Percentiles rank a stretch among this genome's conserved stretches.
Evolutionary conservation across 2,329 filamentous ascomycete species (phyloP).

Genomic region (Curvularia verruculosa): DNA sequence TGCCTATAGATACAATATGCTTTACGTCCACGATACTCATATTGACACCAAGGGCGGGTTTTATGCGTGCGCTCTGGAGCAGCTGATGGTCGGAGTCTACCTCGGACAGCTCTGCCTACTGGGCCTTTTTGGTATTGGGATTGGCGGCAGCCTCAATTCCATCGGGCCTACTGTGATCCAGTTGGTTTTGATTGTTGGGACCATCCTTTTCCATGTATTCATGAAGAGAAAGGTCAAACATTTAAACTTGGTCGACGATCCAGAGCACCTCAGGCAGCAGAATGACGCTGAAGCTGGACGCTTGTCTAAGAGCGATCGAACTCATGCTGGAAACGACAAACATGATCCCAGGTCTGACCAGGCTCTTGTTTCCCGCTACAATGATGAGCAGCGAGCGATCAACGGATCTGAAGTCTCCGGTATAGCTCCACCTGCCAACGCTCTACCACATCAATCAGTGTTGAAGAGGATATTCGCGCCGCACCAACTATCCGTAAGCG

Average conservation of each 20-base stretch:
- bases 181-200: slow-evolving; percentile 49
- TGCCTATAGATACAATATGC: slow-evolving; percentile 57
- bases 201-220: slow-evolving; percentile 51
- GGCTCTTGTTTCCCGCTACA: slow-evolving; percentile 9
- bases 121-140: slow-evolving; percentile 53
- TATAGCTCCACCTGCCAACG: slow-evolving; percentile 4
- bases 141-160: slow-evolving; percentile 41
- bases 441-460: slow-evolving; percentile 3
- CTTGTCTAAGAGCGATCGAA: slow-evolving; percentile 23
- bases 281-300: slow-evolving; percentile 24
- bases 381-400: neutral
- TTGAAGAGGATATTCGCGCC: slow-evolving; percentile 14
- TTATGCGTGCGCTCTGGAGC: slow-evolving; percentile 55
- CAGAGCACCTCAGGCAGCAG: slow-evolving; percentile 29
- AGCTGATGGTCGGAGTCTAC: slow-evolving; percentile 57
- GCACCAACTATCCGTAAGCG: slow-evolving; percentile 13
- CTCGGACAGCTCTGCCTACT: slow-evolving; percentile 55
- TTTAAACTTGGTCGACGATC: slow-evolving; percentile 37
- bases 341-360: neutral
- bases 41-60: slow-evolving; percentile 56
- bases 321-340: slow-evolving; percentile 4
- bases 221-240: slow-evolving; percentile 41
- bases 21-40: slow-evolving; percentile 56
- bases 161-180: slow-evolving; percentile 52
- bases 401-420: slow-evolving; percentile 3